Evolutionary conservation across 768 basidiomycete genomes (phyloP).

Genomic region (Suillus fuscotomentosus): DNA sequence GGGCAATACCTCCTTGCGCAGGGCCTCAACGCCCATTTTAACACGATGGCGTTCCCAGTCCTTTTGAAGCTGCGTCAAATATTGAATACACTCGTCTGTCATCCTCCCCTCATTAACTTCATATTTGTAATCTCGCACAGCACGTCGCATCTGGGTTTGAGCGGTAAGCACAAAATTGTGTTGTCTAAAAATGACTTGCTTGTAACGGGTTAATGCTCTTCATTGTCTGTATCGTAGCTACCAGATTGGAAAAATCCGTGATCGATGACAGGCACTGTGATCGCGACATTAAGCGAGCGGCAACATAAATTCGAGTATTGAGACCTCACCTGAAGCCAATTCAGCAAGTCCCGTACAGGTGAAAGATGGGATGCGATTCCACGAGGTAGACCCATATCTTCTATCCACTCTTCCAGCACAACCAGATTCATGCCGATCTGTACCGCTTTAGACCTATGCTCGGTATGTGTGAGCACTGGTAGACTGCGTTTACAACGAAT

Average conservation of each 20-base stretch:
- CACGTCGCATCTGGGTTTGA: constrained; percentile 75
- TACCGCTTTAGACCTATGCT: constrained; percentile 71
- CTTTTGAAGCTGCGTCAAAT: constrained; percentile 91
- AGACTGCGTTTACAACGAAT: neutral
- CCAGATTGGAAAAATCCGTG: constrained; percentile 80
- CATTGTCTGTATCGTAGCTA: constrained; percentile 88
- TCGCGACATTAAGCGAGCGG: neutral
- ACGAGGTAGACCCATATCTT: constrained; percentile 72
- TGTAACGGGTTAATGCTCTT: constrained; percentile 89
- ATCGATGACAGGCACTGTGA: constrained; percentile 82
- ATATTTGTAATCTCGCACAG: constrained; percentile 89
- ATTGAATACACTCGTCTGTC: constrained; percentile 94
- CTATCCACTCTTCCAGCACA: constrained; percentile 89
- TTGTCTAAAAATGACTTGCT: constrained; percentile 36
- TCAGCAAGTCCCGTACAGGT: constrained; percentile 79
- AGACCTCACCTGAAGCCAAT: constrained; percentile 74
- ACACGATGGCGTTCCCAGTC: constrained; percentile 96
- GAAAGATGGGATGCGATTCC: constrained; percentile 80
- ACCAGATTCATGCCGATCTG: constrained; percentile 89
- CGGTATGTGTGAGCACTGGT: constrained; percentile 11
- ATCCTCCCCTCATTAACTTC: constrained; percentile 91
- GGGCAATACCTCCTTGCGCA: constrained; percentile 71
- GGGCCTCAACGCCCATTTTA: constrained; percentile 79
- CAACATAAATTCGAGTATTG: neutral
- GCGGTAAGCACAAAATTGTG: neutral